A percentile compares a stretch with the other conserved stretches of the same genome.
Evolutionary conservation across 2,329 filamentous ascomycete genomes (phyloP).

Genomic region (Stachybotrys chlorohalonatus): DNA sequence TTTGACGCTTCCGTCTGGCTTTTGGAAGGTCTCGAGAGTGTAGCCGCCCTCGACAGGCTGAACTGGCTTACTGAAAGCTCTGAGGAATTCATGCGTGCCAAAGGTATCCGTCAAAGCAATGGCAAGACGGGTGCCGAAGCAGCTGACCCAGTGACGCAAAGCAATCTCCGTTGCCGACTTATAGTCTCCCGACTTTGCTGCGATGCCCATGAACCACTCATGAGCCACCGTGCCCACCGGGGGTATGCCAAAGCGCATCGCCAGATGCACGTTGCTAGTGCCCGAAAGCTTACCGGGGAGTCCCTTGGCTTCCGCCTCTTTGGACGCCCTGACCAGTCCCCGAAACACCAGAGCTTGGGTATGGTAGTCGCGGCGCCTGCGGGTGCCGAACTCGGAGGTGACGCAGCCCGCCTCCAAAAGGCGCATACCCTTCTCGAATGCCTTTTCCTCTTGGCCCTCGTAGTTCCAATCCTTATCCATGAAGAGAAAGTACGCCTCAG

Average conservation of each 20-base stretch:
- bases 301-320: slow-evolving; percentile 56
- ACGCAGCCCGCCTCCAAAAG: slow-evolving; percentile 77
- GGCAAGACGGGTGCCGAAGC: slow-evolving; percentile 75
- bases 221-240: slow-evolving; percentile 87
- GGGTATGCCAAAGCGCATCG: slow-evolving; percentile 79
- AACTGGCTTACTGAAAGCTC: slow-evolving; percentile 65
- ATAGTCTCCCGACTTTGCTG: slow-evolving; percentile 83
- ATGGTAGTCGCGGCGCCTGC: slow-evolving; percentile 84
- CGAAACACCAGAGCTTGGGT: slow-evolving; percentile 88
- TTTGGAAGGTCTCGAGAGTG: slow-evolving; percentile 30
- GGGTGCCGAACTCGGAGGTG: slow-evolving; percentile 89
- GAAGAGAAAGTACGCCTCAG: slow-evolving; percentile 96
- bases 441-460: slow-evolving; percentile 75
- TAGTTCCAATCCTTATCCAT: slow-evolving; percentile 91
- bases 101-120: slow-evolving; percentile 96
- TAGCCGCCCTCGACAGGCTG: slow-evolving; percentile 32
- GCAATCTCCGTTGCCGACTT: slow-evolving; percentile 74
- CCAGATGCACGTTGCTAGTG: slow-evolving; percentile 94
- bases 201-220: slow-evolving; percentile 99
- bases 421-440: slow-evolving; percentile 68
- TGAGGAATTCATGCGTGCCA: slow-evolving; percentile 81
- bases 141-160: slow-evolving; percentile 80
- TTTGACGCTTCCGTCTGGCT: slow-evolving; percentile 31
- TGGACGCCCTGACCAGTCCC: slow-evolving; percentile 71
- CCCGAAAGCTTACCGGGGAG: slow-evolving; percentile 69